Evolutionary conservation across 2,329 filamentous ascomycete species (phyloP).

Genomic region (Pseudogymnoascus sp.): DNA sequence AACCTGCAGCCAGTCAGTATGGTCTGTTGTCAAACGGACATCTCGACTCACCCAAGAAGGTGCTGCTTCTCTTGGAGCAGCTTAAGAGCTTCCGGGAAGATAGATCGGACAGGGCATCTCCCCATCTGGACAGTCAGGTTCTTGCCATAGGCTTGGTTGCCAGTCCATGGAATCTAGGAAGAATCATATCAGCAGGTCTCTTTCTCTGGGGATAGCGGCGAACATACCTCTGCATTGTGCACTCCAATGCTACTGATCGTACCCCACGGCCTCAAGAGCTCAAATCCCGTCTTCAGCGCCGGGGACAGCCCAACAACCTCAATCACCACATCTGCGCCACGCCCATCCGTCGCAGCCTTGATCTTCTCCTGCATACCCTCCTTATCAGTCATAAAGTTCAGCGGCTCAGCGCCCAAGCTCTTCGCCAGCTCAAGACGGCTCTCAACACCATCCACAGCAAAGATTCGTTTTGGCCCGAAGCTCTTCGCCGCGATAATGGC

Average conservation of each 20-base stretch:
- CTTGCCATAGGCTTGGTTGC: constrained; percentile 60
- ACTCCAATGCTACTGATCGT: constrained; percentile 70
- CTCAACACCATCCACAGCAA: constrained; percentile 73
- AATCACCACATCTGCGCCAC: constrained; percentile 79
- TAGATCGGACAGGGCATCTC: constrained; percentile 64
- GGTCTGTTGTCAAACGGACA: not conserved
- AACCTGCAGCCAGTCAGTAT: constrained; percentile 44
- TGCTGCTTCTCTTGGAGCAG: constrained; percentile 61
- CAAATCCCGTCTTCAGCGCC: constrained; percentile 63
- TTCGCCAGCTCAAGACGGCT: constrained; percentile 66
- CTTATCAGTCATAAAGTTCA: constrained; percentile 66
- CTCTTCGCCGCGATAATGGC: constrained; percentile 72
- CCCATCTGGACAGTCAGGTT: constrained; percentile 71
- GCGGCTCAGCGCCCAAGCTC: constrained; percentile 69
- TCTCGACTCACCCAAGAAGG: constrained; percentile 53
- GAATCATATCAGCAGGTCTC: not conserved
- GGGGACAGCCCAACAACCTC: constrained; percentile 67
- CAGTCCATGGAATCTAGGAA: constrained; percentile 58
- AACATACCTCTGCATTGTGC: constrained; percentile 59
- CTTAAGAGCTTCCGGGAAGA: constrained; percentile 59
- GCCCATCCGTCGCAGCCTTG: constrained; percentile 66
- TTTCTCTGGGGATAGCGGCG: not conserved
- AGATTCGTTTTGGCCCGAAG: constrained; percentile 65
- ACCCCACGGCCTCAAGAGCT: constrained; percentile 65
- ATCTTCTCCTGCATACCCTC: constrained; percentile 62